These are phyloP conservation scores for Hyaloscypha finlandica DNA, from an alignment of 495 filamentous ascomycete species.

Conservation along the genomic window DNA sequence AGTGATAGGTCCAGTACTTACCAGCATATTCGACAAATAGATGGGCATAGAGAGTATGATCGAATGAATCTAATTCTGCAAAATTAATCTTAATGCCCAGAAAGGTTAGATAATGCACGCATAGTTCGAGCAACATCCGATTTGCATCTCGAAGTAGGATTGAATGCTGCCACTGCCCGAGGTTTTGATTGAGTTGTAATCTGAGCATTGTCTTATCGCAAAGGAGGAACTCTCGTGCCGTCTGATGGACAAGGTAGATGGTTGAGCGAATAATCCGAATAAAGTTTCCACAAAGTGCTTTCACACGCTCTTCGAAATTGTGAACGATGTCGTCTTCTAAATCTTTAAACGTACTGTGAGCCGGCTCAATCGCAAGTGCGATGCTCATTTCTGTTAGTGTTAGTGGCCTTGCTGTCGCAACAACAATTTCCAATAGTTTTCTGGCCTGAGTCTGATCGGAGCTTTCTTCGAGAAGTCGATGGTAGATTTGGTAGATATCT, in stretches of 20 bases:
- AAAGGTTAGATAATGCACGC: neutral
- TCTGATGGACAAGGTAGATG: conserved; percentile 37
- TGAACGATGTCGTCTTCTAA: neutral
- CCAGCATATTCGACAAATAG: too few species aligned
- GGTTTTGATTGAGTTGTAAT: too few species aligned
- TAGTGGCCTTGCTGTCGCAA: conserved; percentile 17
- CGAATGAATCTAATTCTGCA: too few species aligned
- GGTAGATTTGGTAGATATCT: conserved; percentile 28
- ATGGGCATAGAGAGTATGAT: too few species aligned
- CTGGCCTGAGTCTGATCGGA: neutral
- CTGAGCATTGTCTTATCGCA: neutral
- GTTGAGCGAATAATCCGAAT: conserved; percentile 40
- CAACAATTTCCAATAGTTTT: conserved; percentile 10
- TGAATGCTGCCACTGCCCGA: neutral
- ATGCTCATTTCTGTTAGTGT: conserved; percentile 12
- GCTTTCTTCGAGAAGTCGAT: conserved; percentile 1
- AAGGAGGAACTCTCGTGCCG: conserved; percentile 37
- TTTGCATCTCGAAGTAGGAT: neutral
- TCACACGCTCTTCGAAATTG: conserved; percentile 32
- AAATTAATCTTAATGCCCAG: neutral
- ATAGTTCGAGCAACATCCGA: neutral
- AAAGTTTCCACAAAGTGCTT: conserved; percentile 43
- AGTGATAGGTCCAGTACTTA: too few species aligned
- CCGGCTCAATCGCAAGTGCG: conserved; percentile 6
- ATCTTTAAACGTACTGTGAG: conserved; percentile 11